Base-by-base conservation (phyloP, 495 filamentous ascomycete species). In the Trichoderma gamsii region DNA sequence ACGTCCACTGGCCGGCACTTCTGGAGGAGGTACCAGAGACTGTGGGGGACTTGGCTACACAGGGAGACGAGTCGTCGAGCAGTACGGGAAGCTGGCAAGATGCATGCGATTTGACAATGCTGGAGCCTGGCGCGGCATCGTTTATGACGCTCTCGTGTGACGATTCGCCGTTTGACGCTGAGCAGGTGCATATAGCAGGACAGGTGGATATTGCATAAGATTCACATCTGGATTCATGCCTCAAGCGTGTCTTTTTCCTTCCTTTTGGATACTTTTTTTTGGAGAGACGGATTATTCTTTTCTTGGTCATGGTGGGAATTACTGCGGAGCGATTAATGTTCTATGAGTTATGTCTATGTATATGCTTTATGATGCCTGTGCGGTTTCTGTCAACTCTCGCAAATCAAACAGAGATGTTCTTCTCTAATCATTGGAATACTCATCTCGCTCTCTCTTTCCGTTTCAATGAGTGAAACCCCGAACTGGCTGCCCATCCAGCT, bases 1-100 rank as follows among this genome's bases (percentile, higher is more conserved):
- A 61, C 56, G 27, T 61, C 56, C 56, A 61, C 13, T 61, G 56
- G 56, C 56, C 56, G 8, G 56, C 56, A 32, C 23, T 61, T 18
- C 56, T 61, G 25, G 56, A 61, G 56, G 56, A 61, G 25, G 43
- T 56, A 16, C 8, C 21, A 16, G 51, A 56, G 51, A 56, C 6
- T 12, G 51, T 56, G 18, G 51, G n/a, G 0, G 51, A 56, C 51
- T 25, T 56, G 51, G 13, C 44, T 11, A 32, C 56, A 29, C 56
- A 61, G 27, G 56, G 56, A 32, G 56, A 61, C 56, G 56, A 61
- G 56, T 61, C 56, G 3, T 61, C 56, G 9, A 61, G 56, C 25
- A 61, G 56, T n/a, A 32, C 56, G 56, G 56, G 56, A 0, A 61
- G 56, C 56, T 61, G 56, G 56, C 56, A 61, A 21, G 56, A 61